phyloP scores from a whole-genome alignment of 352 stramenopile species.

The Pythium aphanidermatum region DNA sequence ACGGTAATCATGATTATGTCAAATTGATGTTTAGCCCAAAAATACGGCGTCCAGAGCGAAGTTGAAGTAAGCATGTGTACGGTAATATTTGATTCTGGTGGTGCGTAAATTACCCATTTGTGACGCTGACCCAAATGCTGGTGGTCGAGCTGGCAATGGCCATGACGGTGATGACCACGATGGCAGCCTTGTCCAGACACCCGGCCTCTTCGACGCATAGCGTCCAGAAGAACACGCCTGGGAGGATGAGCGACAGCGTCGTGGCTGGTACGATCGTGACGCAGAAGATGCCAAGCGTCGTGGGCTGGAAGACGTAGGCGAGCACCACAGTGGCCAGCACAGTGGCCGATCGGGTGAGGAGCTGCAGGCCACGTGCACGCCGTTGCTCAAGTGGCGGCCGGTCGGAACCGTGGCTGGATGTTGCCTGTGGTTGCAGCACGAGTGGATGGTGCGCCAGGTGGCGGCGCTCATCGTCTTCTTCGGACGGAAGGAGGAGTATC shows the following conservation, averaged over 20 bases:
- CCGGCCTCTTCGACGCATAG: constrained; percentile 60
- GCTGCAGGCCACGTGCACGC: constrained; percentile 21
- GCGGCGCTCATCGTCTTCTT: constrained; percentile 4
- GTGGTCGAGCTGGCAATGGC: constrained; percentile 41
- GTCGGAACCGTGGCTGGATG: background rate
- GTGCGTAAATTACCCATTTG: too few relatives aligned
- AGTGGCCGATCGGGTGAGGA: constrained; percentile 43
- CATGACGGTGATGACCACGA: constrained; percentile 33
- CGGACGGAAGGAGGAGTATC: constrained; percentile 30
- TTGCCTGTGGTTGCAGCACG: too few relatives aligned
- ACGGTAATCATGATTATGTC: too few relatives aligned
- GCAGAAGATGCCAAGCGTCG: constrained; percentile 50
- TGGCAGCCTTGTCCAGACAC: constrained; percentile 32
- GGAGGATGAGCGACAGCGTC: constrained; percentile 55
- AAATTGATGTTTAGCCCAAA: too few relatives aligned
- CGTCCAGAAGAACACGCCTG: constrained; percentile 61
- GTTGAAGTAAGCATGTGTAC: too few relatives aligned
- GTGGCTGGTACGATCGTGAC: constrained; percentile 59
- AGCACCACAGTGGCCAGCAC: constrained; percentile 44
- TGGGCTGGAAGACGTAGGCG: constrained; percentile 48
- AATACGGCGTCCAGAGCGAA: too few relatives aligned
- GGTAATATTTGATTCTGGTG: too few relatives aligned
- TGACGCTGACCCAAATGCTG: constrained; percentile 46
- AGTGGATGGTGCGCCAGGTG: background rate
- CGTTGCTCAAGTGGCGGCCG: background rate